phyloP scores from a whole-genome alignment of 179 eudicot species.

The Amaranthus tricolor region DNA sequence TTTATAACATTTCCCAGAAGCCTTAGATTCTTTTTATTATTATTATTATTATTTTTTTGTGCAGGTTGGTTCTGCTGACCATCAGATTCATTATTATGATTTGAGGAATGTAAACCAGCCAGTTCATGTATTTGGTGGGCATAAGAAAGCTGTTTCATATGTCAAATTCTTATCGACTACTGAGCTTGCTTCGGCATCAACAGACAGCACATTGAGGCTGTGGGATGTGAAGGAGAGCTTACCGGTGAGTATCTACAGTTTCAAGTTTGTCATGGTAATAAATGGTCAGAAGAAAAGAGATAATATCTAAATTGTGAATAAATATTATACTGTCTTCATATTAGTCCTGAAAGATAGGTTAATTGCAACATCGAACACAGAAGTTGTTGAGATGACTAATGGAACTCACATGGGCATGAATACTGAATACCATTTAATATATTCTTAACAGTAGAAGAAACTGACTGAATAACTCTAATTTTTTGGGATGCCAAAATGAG shows the following conservation, averaged over 20 bases:
- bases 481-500: no score
- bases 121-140: conserved; percentile 64
- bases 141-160: conserved; percentile 68
- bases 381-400: background rate
- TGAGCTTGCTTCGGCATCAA: conserved; percentile 80
- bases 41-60: conserved; percentile 16
- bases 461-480: background rate
- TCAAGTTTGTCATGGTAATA: background rate
- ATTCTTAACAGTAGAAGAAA: background rate
- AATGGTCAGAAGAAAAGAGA: background rate
- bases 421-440: background rate
- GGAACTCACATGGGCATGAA: background rate
- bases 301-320: background rate
- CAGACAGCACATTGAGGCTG: conserved; percentile 67
- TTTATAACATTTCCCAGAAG: background rate
- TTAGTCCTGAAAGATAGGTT: background rate
- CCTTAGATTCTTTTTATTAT: background rate
- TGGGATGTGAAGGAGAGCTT: conserved; percentile 70
- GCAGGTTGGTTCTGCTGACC: conserved; percentile 86
- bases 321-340: background rate
- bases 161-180: conserved; percentile 63
- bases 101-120: conserved; percentile 60
- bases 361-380: background rate
- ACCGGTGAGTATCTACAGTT: conserved; percentile 41
- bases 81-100: conserved; percentile 70